These are phyloP conservation scores for Hypoxylon cercidicola DNA, from an alignment of 495 filamentous ascomycete species.

Conservation along the genomic window DNA sequence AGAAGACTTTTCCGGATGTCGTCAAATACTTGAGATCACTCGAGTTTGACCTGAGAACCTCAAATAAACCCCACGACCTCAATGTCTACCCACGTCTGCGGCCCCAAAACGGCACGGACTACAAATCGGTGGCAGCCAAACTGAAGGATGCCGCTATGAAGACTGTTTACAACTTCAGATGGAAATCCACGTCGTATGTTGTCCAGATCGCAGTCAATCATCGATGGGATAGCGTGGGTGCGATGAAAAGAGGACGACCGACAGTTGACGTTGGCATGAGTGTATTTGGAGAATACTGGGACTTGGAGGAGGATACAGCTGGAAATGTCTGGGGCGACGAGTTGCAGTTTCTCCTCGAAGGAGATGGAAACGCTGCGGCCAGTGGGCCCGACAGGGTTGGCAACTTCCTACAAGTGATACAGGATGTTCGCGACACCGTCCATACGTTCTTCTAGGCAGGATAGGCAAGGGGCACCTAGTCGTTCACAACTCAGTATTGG, in stretches of 20 bases:
- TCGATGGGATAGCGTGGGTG: slow-evolving; percentile 51
- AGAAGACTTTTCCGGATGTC: slow-evolving; percentile 28
- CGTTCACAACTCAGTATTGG: slow-evolving; percentile 8
- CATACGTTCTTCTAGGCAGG: slow-evolving; percentile 25
- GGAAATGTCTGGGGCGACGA: slow-evolving; percentile 53
- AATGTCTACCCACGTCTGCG: slow-evolving; percentile 37
- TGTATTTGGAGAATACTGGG: slow-evolving; percentile 64
- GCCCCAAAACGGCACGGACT: not conserved
- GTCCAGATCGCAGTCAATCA: slow-evolving; percentile 68
- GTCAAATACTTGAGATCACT: slow-evolving; percentile 27
- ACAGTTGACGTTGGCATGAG: slow-evolving; percentile 56
- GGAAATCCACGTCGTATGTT: slow-evolving; percentile 60
- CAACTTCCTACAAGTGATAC: slow-evolving; percentile 43
- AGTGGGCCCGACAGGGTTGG: slow-evolving; percentile 32
- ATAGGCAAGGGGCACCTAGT: not conserved
- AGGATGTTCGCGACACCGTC: slow-evolving; percentile 37
- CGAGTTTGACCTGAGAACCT: slow-evolving; percentile 15
- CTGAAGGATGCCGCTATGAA: slow-evolving; percentile 58
- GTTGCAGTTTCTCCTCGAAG: slow-evolving; percentile 60
- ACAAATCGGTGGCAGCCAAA: slow-evolving; percentile 10
- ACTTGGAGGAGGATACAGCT: slow-evolving; percentile 43
- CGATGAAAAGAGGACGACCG: slow-evolving; percentile 29
- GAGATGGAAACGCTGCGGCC: slow-evolving; percentile 5
- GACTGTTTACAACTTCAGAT: slow-evolving; percentile 58
- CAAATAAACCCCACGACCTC: slow-evolving; percentile 26